Conservation (phyloP, 805 yeast species). For the Saturnispora diversa region DNA sequence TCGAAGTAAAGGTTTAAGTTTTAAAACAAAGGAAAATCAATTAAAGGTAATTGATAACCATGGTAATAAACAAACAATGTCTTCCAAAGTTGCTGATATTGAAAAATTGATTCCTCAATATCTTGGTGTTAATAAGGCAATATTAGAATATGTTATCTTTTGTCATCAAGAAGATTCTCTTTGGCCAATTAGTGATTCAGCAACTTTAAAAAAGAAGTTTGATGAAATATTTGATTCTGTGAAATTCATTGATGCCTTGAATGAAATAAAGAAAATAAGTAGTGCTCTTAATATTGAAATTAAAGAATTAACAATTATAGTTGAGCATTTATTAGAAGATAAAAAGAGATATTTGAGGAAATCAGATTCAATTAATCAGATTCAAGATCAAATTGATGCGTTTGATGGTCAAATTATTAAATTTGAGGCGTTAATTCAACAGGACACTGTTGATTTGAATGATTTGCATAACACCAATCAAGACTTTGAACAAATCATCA, state of each 20-base stretch:
- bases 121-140: conserved; percentile 82
- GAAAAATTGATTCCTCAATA: conserved; percentile 74
- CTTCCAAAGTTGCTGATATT: conserved; percentile 76
- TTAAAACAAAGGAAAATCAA: conserved; percentile 90
- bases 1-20: conserved; percentile 43
- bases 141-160: conserved; percentile 85
- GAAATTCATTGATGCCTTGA: conserved; percentile 85
- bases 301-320: conserved; percentile 68
- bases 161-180: conserved; percentile 96
- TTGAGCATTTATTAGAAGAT: conserved; percentile 67
- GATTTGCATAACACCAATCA: conserved; percentile 67
- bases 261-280: conserved; percentile 61
- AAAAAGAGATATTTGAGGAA: conserved; percentile 62
- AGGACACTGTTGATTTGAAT: conserved; percentile 51
- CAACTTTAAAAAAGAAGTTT: conserved; percentile 79
- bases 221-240: conserved; percentile 96
- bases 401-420: conserved; percentile 42
- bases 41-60: conserved; percentile 48
- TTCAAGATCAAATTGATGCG: conserved; percentile 36
- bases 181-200: conserved; percentile 95
- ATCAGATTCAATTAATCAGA: conserved; percentile 36
- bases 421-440: conserved; percentile 43
- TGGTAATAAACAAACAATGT: conserved; percentile 66
- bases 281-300: conserved; percentile 74
- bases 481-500: conserved; percentile 65